phyloP scores from a whole-genome alignment of 2,329 filamentous ascomycete genomes.

The Fusarium camptoceras region DNA sequence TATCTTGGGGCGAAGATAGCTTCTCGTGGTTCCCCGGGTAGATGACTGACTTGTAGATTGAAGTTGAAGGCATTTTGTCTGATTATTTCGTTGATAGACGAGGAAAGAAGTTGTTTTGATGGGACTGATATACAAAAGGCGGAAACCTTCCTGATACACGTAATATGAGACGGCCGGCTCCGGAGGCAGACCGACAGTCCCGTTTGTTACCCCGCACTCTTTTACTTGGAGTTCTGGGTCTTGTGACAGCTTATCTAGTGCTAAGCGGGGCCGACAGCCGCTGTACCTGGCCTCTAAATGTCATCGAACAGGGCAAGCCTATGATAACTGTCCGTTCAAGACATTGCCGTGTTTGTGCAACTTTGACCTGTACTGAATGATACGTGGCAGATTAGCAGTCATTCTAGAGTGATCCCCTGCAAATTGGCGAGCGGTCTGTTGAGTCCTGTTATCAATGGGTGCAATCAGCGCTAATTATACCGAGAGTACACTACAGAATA shows the following conservation, averaged over 20 bases:
- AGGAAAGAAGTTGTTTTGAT: background rate
- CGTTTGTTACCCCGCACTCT: conserved; percentile 29
- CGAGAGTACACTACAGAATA: background rate
- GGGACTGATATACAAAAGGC: conserved; percentile 6
- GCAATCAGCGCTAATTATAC: background rate
- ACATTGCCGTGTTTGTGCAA: background rate
- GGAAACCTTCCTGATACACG: conserved; percentile 30
- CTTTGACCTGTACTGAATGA: background rate
- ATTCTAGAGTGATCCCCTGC: background rate
- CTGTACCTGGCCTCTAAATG: background rate
- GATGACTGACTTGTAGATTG: conserved; percentile 29
- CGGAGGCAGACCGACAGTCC: conserved; percentile 32
- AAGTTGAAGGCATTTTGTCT: conserved; percentile 30
- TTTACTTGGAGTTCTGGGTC: background rate
- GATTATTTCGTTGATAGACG: background rate
- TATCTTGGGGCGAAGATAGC: conserved; percentile 59
- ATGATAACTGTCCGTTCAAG: background rate
- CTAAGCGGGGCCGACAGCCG: conserved; percentile 16
- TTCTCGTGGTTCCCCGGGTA: conserved; percentile 45
- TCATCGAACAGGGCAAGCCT: background rate
- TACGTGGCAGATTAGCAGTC: background rate
- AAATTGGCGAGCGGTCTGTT: background rate
- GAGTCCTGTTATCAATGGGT: background rate
- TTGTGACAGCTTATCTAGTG: conserved; percentile 24
- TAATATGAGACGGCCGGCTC: conserved; percentile 28